phyloP scores from a whole-genome alignment of 2,329 filamentous ascomycete species.

The Talaromyces sp. region DNA sequence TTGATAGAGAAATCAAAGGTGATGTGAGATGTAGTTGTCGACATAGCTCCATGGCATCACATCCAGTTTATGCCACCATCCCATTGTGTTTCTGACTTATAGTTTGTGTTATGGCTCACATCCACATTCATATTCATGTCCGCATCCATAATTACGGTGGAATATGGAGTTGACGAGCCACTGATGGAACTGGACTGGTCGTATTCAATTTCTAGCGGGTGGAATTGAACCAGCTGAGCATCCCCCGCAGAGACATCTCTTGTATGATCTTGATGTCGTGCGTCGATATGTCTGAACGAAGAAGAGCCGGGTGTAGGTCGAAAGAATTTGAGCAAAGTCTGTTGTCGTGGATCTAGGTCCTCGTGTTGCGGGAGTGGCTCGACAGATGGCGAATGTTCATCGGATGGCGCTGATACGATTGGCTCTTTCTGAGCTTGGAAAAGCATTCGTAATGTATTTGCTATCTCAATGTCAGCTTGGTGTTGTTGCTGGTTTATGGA shows the following conservation, averaged over 20 bases:
- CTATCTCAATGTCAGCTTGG: slow-evolving; percentile 28
- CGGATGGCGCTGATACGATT: slow-evolving; percentile 24
- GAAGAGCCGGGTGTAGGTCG: slow-evolving; percentile 26
- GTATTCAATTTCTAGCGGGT: slow-evolving; percentile 18
- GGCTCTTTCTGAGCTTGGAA: slow-evolving; percentile 39
- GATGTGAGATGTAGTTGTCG: background rate
- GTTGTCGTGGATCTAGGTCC: slow-evolving; percentile 37
- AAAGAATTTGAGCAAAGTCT: slow-evolving; percentile 41
- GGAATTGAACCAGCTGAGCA: slow-evolving; percentile 8
- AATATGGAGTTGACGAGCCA: slow-evolving; percentile 25
- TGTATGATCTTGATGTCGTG: slow-evolving; percentile 23
- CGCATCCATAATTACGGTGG: slow-evolving; percentile 20
- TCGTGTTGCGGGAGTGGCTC: slow-evolving; percentile 25
- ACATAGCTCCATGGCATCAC: slow-evolving; percentile 19
- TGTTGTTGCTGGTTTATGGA: background rate
- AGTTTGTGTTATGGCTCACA: background rate
- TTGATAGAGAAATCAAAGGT: background rate
- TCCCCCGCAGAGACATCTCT: slow-evolving; percentile 1
- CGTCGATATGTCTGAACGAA: slow-evolving; percentile 20
- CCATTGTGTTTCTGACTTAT: slow-evolving; percentile 25
- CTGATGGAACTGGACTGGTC: slow-evolving; percentile 21
- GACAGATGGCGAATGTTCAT: slow-evolving; percentile 29
- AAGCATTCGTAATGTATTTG: slow-evolving; percentile 42
- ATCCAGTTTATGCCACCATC: slow-evolving; percentile 33
- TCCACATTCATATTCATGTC: slow-evolving; percentile 34